Base-by-base conservation (phyloP, 169 alveolate species). In the Eimeria maxima region DNA sequence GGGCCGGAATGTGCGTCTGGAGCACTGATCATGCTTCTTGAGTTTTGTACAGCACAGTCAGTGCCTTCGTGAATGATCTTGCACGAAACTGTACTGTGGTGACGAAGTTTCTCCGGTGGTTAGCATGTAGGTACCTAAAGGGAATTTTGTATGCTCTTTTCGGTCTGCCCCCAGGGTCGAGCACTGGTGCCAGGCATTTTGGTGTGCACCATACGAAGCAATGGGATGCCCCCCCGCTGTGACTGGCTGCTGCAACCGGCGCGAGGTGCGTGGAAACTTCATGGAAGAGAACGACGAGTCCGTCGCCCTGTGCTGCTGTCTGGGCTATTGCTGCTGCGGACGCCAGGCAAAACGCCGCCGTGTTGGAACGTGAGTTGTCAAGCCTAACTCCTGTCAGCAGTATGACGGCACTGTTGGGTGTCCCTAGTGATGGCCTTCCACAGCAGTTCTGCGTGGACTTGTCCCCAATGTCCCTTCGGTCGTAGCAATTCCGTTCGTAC, bases 181-280 rank as follows among this genome's bases (percentile, higher is more conserved):
- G 93, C 83, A 60, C 78, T 93, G 96, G 96, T 81, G 93, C 74
- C 96, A 93, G 80, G 74, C 93, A 8, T 80, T 45, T 76, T 93
- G 96, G 93, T 93, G 96, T 42, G 96, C 89, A 5, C 93, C 96
- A 24, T 65, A 80, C 74, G 96, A 93, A 53, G 96, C 89, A 44
- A 67, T 93, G 87, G 88, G 96, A 0, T 93, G 96, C 53, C 96
- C 93, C 29, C 27, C 86, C 2, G 33, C 67, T 18, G 93, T 83
- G 18, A 93, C 94, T 24, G 84, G 96, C 63, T 93, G 93, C 78
- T 93, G 93, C 88, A 93, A 83, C 78, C 55, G 93, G 38, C 71
- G 88, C 16, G 93, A 93, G 44, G 81, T 93, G 94, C 55, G 57
- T 24, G 78, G 50, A n/a, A 84, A 78, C 95, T 78, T 92, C 33